phyloP scores from a whole-genome alignment of 805 yeast genomes.

The Jamesozyma spencerorum region DNA sequence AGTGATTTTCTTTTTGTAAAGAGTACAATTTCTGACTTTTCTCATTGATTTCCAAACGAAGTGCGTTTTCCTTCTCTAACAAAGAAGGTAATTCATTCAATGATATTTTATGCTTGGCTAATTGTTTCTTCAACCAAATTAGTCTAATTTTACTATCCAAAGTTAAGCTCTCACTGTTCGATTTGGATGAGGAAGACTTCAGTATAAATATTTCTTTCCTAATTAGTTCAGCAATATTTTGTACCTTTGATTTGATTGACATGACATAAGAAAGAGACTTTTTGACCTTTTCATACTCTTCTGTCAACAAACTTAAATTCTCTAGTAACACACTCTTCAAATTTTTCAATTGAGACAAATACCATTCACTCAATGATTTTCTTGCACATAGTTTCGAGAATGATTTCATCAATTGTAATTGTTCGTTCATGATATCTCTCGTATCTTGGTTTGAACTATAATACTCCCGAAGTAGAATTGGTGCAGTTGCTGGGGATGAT shows the following conservation, averaged over 20 bases:
- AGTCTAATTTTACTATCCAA: conserved; percentile 12
- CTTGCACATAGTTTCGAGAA: conserved; percentile 45
- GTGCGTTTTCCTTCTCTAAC: conserved; percentile 1
- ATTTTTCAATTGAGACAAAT: conserved; percentile 42
- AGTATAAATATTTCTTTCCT: conserved; percentile 17
- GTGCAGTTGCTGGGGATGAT: conserved; percentile 49
- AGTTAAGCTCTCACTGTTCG: conserved; percentile 7
- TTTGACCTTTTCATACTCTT: conserved; percentile 18
- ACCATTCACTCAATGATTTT: conserved; percentile 56
- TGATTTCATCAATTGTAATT: conserved; percentile 41
- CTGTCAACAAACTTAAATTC: conserved; percentile 18
- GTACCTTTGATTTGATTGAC: conserved; percentile 8
- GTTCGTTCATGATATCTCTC: conserved; percentile 36
- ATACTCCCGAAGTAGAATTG: conserved; percentile 42
- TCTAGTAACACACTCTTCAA: conserved; percentile 30
- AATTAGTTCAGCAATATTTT: conserved; percentile 12
- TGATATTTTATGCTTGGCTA: conserved; percentile 8
- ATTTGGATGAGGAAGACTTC: conserved; percentile 10
- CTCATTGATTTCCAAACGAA: conserved; percentile 2
- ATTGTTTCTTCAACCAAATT: conserved; percentile 12
- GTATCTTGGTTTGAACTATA: conserved; percentile 33
- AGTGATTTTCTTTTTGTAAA: background rate
- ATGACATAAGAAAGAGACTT: conserved; percentile 8
- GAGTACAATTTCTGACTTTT: conserved; percentile 2
- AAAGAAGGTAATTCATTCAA: conserved; percentile 7